Conservation (phyloP, 192 early-diverging fungal genomes). For the Backusella luteola region DNA sequence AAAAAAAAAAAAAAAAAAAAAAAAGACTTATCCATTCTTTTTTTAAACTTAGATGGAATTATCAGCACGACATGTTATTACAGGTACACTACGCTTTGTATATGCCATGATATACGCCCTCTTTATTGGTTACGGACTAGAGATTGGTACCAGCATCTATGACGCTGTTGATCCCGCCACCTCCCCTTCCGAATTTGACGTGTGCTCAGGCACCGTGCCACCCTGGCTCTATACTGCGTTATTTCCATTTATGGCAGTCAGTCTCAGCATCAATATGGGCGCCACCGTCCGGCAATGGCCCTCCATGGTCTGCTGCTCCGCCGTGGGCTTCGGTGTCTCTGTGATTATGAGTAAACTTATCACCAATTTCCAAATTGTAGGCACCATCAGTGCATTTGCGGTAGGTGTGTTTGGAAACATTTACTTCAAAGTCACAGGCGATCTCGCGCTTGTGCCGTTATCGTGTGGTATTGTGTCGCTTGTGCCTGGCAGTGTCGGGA, state of each 20-base stretch:
- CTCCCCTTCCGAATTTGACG: slow-evolving; percentile 4
- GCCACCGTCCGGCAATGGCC: slow-evolving; percentile 40
- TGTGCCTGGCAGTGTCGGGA: slow-evolving; percentile 72
- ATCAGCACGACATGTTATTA: slow-evolving; percentile 82
- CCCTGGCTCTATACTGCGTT: slow-evolving; percentile 37
- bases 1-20: not conserved
- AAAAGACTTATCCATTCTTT: not conserved
- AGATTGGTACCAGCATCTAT: slow-evolving; percentile 30
- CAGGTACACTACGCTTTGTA: slow-evolving; percentile 64
- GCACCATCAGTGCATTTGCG: slow-evolving; percentile 41
- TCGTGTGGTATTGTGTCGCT: slow-evolving; percentile 74
- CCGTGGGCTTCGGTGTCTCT: slow-evolving; percentile 37
- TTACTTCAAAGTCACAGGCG: slow-evolving; percentile 40
- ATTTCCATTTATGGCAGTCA: slow-evolving; percentile 39
- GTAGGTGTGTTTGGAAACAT: slow-evolving; percentile 41
- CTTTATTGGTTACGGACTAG: slow-evolving; percentile 71
- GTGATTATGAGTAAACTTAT: slow-evolving; percentile 20
- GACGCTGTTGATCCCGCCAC: slow-evolving; percentile 9
- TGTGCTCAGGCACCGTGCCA: slow-evolving; percentile 12
- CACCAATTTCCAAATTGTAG: slow-evolving; percentile 35
- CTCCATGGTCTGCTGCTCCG: slow-evolving; percentile 31
- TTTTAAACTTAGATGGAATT: slow-evolving; percentile 62
- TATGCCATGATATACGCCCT: slow-evolving; percentile 53
- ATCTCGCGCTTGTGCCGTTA: slow-evolving; percentile 80
- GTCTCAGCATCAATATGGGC: slow-evolving; percentile 21